Evolutionary conservation across 495 filamentous ascomycete genomes (phyloP), one percentile per base, ranked within the genome.

Genomic region (Podospora conica): DNA sequence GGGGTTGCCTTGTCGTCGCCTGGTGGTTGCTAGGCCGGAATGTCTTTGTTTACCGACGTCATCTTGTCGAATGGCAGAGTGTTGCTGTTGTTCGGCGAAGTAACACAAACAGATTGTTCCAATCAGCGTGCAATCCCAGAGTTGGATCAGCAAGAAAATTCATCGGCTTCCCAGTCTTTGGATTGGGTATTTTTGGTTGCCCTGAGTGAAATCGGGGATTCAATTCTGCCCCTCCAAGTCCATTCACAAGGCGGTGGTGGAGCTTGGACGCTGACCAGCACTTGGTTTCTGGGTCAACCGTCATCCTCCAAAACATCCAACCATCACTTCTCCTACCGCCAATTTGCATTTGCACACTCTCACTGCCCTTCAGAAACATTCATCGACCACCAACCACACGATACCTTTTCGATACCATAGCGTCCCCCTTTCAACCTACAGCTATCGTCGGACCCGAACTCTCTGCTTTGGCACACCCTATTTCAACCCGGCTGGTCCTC

Each of bases 231-330:
- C 15, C 22, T 53, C 21, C n/a, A 9, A 57, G 21, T 18, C 53
- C 55, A 53, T 29, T 61, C 62, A 27, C 62, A n/a, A 10, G 3
- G 15, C n/a, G n/a, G n/a, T n/a, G n/a, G n/a, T n/a, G 3, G 10
- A 40, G 27, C 31, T 40, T 40, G 31, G 21, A 10, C 9, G 6
- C 9, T 40, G 55, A 59, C 70, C 68, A 66, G 63, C 67, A 59
- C 68, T 27, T 63, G 53, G 73, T 75, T 75, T 73, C 73, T 70
- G 73, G 69, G 73, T 73, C 64, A 73, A 73, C 73, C 61, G 57
- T n/a, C 31, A 21, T 23, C 56, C 22, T 27, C 54, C 58, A 58
- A 29, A 68, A 60, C 67, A 63, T 48, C 27, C 48, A 18, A 48
- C 28, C 21, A 6, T 8, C 57, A 23, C 23, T n/a, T 23, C 24